A percentile compares a stretch with the other conserved stretches of the same genome.
Conservation (phyloP, 2,329 filamentous ascomycete species). For the Fusarium bulbicola region DNA sequence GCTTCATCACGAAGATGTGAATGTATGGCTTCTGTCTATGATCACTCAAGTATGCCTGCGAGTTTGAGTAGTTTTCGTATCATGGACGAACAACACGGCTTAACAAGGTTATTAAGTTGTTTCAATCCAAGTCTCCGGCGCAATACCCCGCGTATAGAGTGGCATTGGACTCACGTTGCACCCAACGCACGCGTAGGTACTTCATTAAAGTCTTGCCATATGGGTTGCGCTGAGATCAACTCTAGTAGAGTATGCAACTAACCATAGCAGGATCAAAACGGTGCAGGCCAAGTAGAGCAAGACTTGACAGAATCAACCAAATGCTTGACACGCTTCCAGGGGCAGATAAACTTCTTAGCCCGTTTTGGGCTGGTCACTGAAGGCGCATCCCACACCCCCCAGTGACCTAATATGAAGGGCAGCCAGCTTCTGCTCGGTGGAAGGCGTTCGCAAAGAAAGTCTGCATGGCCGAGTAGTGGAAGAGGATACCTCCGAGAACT, state of each 20-base stretch:
- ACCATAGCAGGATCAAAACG: neutral
- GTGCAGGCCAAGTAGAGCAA: neutral
- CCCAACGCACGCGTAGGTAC: neutral
- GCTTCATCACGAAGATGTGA: neutral
- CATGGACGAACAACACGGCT: neutral
- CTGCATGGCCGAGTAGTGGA: constrained; percentile 97
- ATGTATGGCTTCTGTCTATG: neutral
- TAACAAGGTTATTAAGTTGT: neutral
- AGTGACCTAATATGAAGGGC: constrained; percentile 58
- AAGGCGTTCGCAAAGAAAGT: constrained; percentile 88
- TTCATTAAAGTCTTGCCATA: neutral
- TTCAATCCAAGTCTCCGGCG: neutral
- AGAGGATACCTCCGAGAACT: constrained; percentile 94
- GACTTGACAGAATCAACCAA: neutral
- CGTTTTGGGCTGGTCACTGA: neutral
- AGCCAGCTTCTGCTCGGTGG: constrained; percentile 69
- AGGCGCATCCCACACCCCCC: neutral
- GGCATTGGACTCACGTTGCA: neutral
- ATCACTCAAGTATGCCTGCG: neutral
- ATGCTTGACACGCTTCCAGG: neutral
- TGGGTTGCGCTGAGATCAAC: neutral
- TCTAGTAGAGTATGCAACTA: neutral
- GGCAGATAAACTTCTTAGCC: neutral
- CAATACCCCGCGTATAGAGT: neutral
- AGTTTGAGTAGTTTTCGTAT: neutral